Evolutionary conservation across 108 stramenopile genomes (phyloP).

Genomic region (Schizochytrium sp.): DNA sequence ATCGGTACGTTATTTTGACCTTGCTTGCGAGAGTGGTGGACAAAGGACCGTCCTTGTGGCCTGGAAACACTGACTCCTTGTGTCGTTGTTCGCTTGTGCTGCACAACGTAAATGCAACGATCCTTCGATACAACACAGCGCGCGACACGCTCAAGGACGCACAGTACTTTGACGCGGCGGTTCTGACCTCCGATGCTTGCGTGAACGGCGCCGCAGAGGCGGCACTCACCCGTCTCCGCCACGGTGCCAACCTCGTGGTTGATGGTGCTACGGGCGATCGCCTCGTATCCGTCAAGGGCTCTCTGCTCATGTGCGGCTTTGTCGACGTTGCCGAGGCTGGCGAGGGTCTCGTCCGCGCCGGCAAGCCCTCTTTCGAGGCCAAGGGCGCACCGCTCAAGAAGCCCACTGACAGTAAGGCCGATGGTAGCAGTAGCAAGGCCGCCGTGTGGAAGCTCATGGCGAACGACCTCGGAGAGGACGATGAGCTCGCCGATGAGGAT

Average conservation of each 20-base stretch:
- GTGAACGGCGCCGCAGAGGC: not conserved
- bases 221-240: not conserved
- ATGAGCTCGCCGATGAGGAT: slow-evolving; percentile 40
- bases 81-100: too few species aligned
- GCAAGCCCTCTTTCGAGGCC: not conserved
- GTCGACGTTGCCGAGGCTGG: not conserved
- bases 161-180: not conserved
- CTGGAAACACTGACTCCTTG: too few species aligned
- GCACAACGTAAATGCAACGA: too few species aligned
- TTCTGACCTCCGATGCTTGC: not conserved
- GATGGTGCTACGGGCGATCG: not conserved
- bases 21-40: too few species aligned
- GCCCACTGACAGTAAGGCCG: not conserved
- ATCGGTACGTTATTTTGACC: not conserved
- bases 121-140: not conserved
- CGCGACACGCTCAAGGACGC: not conserved
- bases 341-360: not conserved
- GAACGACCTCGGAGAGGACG: slow-evolving; percentile 25
- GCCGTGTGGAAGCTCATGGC: slow-evolving; percentile 1
- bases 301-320: not conserved
- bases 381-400: not conserved
- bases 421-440: not conserved
- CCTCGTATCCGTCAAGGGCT: not conserved
- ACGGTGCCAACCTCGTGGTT: not conserved
- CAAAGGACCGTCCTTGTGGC: too few species aligned